Evolutionary conservation across 2,329 filamentous ascomycete species (phyloP).

Genomic region (Cordyceps cicadae): DNA sequence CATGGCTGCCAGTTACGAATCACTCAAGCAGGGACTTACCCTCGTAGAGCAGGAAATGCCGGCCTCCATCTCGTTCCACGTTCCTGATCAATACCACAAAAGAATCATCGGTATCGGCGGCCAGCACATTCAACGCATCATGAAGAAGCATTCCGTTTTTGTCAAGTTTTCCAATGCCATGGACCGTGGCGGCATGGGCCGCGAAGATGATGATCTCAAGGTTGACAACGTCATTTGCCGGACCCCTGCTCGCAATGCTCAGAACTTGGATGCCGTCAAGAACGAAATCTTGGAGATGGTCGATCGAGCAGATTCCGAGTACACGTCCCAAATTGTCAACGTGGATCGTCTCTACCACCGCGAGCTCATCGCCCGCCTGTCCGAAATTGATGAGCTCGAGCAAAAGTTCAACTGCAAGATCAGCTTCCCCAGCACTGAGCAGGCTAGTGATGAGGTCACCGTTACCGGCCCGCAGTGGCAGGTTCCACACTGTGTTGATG

Average conservation of each 20-base stretch:
- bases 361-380: constrained; percentile 79
- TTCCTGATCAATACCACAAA: constrained; percentile 98
- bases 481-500: constrained; percentile 92
- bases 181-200: constrained; percentile 86
- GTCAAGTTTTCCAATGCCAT: constrained; percentile 99
- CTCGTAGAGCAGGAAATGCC: constrained; percentile 99
- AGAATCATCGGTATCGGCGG: constrained; percentile 98
- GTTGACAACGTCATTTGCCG: constrained; percentile 99
- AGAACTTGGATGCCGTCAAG: constrained; percentile 94
- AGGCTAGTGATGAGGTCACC: constrained; percentile 91
- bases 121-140: constrained; percentile 97
- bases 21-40: constrained; percentile 83
- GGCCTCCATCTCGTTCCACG: constrained; percentile 96
- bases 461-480: constrained; percentile 97
- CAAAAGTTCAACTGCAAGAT: constrained; percentile 99
- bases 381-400: constrained; percentile 88
- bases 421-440: constrained; percentile 93
- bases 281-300: constrained; percentile 99
- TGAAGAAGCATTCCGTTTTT: constrained; percentile 99
- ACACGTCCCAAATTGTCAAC: constrained; percentile 85
- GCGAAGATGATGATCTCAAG: constrained; percentile 96
- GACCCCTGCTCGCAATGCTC: constrained; percentile 91
- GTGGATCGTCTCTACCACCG: constrained; percentile 94
- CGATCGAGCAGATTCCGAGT: constrained; percentile 95
- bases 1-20: constrained; percentile 83